Base-by-base conservation (phyloP, 768 basidiomycete genomes). In the Russula olivacea region DNA sequence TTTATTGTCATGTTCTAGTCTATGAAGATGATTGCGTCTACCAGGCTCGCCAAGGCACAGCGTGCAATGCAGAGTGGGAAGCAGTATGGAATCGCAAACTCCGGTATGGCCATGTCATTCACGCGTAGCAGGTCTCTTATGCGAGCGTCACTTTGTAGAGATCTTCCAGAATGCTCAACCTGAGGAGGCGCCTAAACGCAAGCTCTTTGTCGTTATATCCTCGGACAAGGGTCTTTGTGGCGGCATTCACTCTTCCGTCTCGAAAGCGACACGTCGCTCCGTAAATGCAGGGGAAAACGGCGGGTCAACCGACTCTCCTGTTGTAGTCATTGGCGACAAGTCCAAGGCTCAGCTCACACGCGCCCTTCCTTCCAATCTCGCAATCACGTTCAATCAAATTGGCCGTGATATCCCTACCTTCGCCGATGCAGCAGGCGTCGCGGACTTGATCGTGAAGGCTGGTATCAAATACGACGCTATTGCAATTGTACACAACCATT, bases 21-120 rank as follows among this genome's bases (percentile, higher is more conserved):
- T 55, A 96, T 97, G 93, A 96, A 97, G 83, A 95, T 99, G 85
- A 96, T 98, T 81, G 96, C 95, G 61, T 98, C 96, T 55, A 96
- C 95, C 57, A 94, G 95, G 76, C 87, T 99, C 40, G 84, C 87
- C 70, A 94, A 96, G 78, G 97, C 96, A 58, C 93, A 96, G 80
- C 83, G 87, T 69, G 93, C 94, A 65, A 95, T 98, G 92, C 77
- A 79, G 66, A 83, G 83, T 58, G 97, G 94, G 69, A 98, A 96
- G 81, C 76, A 86, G 71, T 97, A 98, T 76, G 97, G 97, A 68
- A 74, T 86, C 67, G 93, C 95, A 73, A 95, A 94, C 80, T 80
- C 88, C 67, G 93, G 93, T 93, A 68, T 67, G 85, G 78, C 15
- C 17, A 23, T 54, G 43, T 52, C 34, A 14, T 25, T 36, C 43